These are phyloP conservation scores for Globisporangium paroecandrum DNA, from an alignment of 352 stramenopile genomes.

Conservation along the genomic window DNA sequence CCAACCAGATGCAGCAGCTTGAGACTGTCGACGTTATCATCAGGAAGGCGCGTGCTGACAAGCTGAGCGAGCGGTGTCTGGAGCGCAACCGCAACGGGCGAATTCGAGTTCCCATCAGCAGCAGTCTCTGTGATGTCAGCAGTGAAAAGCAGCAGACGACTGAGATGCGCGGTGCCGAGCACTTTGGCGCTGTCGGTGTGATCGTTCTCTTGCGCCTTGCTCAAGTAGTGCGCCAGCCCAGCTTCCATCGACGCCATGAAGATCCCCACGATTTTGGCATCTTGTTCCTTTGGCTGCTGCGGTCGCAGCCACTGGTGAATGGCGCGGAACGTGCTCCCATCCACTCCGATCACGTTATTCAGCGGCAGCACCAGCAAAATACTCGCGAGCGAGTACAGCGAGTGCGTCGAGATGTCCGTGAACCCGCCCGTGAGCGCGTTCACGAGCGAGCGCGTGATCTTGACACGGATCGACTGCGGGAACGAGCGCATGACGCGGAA, in stretches of 20 bases:
- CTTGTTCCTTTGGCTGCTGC: background rate
- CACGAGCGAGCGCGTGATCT: slow-evolving; percentile 44
- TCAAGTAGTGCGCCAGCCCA: slow-evolving; percentile 23
- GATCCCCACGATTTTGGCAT: background rate
- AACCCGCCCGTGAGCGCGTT: slow-evolving; percentile 59
- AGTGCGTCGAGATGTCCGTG: slow-evolving; percentile 26
- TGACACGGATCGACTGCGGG: slow-evolving; percentile 52
- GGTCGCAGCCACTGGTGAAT: slow-evolving; percentile 32
- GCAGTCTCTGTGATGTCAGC: slow-evolving; percentile 20
- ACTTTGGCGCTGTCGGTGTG: background rate
- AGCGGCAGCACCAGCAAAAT: slow-evolving; percentile 55
- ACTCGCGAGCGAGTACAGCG: slow-evolving; percentile 40
- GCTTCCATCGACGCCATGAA: slow-evolving; percentile 17
- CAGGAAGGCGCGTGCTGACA: slow-evolving; percentile 8
- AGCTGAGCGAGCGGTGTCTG: slow-evolving; percentile 7
- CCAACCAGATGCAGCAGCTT: slow-evolving; percentile 38
- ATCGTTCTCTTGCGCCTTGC: background rate
- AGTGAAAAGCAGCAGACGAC: slow-evolving; percentile 44
- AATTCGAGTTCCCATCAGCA: slow-evolving; percentile 3
- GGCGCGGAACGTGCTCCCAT: slow-evolving; percentile 25
- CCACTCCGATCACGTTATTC: slow-evolving; percentile 25
- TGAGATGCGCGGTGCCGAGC: slow-evolving; percentile 33
- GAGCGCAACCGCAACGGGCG: slow-evolving; percentile 5
- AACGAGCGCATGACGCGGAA: slow-evolving; percentile 78
- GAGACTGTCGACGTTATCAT: slow-evolving; percentile 12